Evolutionary conservation across 306 rosid species (phyloP).

Genomic region (Cucurbita moschata): DNA sequence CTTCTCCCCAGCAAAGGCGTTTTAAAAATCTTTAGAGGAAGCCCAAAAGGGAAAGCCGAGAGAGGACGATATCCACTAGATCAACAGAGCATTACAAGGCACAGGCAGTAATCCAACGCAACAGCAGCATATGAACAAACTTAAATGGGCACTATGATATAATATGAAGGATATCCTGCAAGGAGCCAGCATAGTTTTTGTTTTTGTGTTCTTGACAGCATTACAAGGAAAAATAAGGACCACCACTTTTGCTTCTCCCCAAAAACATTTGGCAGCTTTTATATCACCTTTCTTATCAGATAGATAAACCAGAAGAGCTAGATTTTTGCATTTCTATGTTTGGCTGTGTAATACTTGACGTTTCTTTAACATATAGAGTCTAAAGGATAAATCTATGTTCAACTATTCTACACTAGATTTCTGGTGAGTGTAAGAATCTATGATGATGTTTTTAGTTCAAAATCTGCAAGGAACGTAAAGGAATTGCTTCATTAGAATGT

Average conservation of each 20-base stretch:
- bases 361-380: neutral
- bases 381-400: neutral
- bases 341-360: neutral
- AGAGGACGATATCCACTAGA: too few relatives aligned
- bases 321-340: neutral
- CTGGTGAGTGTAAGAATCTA: conserved; percentile 3
- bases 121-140: too few relatives aligned
- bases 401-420: conserved; percentile 9
- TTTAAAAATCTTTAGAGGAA: too few relatives aligned
- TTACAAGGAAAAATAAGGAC: neutral
- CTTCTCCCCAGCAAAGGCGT: too few relatives aligned
- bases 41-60: too few relatives aligned
- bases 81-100: too few relatives aligned
- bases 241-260: neutral
- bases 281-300: neutral
- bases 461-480: neutral
- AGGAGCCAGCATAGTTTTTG: too few relatives aligned
- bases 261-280: neutral
- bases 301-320: neutral
- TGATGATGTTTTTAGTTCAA: conserved; percentile 11
- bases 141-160: too few relatives aligned
- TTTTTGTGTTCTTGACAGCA: too few relatives aligned
- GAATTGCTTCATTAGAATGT: conserved; percentile 2
- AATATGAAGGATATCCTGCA: too few relatives aligned
- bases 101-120: too few relatives aligned